Base-by-base conservation (phyloP, 2,329 filamentous ascomycete genomes). In the Cladosporium sp. region DNA sequence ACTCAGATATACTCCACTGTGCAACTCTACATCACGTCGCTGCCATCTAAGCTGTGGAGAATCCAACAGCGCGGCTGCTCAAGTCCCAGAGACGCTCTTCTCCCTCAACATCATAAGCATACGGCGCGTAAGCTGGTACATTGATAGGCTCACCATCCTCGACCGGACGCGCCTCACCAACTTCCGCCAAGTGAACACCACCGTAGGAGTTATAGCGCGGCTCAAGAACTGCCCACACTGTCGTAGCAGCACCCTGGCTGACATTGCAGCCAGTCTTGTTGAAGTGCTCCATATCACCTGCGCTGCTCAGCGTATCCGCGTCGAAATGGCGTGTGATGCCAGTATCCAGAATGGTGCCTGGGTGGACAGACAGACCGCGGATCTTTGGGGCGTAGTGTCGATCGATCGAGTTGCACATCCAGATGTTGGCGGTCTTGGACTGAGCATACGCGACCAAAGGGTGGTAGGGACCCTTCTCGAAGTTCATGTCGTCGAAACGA, bases 361-460 rank as follows among this genome's bases (percentile, higher is more conserved):
- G 81, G 54, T 81, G 76, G 2, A 80, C 57, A 12, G 72, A 73
- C 0, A 83, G 60, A 9, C 77, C 75, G 3, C 68, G 65, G 32
- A 55, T 47, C 17, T 42, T 34, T 0, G 65, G 17, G 3, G 75
- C 78, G 62, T 80, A 83, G 2, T 71, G 73, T 0, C 80, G 73
- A 24, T 83, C 78, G 32, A 83, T 74, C 49, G 79, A 72, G 58
- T 78, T 81, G 3, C 80, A 76, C 58, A 79, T 76, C 62, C 74
- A 80, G 19, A 83, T 73, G 58, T 79, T 81, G 15, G 81, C 80
- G 0, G 74, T 74, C 62, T 84, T 85, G 51, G 72, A 71, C 59
- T 80, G 76, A 0, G 71, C 75, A 58, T 84, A 84, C 0, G 76
- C 72, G 0, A 17, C 19, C 22, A 59, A 60, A 1, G 61, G 60